A percentile compares a stretch with the other conserved stretches of the same genome.
phyloP scores from a whole-genome alignment of 768 basidiomycete species.

The Suillus americanus region DNA sequence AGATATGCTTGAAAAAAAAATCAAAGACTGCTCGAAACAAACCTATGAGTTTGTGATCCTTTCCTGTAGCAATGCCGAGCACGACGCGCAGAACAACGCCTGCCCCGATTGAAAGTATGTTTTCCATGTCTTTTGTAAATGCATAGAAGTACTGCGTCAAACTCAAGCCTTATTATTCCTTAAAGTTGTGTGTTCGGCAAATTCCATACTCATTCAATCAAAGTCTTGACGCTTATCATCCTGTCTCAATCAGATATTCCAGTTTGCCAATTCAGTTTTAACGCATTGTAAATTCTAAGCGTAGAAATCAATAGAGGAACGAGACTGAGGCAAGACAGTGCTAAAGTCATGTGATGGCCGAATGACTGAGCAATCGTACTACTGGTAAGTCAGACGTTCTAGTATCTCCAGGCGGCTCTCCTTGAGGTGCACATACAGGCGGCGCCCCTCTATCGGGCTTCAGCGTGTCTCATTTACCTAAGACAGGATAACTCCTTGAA shows the following conservation, averaged over 20 bases:
- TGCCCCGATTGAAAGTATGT: constrained; percentile 62
- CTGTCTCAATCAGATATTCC: not conserved
- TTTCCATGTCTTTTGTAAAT: constrained; percentile 54
- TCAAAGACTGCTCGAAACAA: constrained; percentile 7
- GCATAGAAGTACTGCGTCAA: not conserved
- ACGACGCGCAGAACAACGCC: constrained; percentile 67
- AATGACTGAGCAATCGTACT: not conserved
- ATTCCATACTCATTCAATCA: too few relatives aligned
- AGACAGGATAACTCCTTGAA: not conserved
- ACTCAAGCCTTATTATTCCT: not conserved
- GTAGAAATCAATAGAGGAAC: not conserved
- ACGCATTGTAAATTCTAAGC: not conserved
- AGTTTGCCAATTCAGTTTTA: not conserved
- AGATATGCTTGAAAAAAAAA: constrained; percentile 1
- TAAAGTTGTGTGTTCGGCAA: not conserved
- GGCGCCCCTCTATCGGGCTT: not conserved
- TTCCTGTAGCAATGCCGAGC: constrained; percentile 46
- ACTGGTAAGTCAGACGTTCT: too few relatives aligned
- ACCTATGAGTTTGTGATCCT: constrained; percentile 33
- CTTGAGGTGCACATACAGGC: not conserved
- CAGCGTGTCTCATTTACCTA: not conserved
- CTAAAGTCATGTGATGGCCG: not conserved
- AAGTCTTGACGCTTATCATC: too few relatives aligned
- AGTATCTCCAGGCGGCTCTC: not conserved
- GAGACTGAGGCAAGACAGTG: not conserved